Evolutionary conservation across 73 alveolate species (phyloP).

Genomic region (Paramecium sonneborni): DNA sequence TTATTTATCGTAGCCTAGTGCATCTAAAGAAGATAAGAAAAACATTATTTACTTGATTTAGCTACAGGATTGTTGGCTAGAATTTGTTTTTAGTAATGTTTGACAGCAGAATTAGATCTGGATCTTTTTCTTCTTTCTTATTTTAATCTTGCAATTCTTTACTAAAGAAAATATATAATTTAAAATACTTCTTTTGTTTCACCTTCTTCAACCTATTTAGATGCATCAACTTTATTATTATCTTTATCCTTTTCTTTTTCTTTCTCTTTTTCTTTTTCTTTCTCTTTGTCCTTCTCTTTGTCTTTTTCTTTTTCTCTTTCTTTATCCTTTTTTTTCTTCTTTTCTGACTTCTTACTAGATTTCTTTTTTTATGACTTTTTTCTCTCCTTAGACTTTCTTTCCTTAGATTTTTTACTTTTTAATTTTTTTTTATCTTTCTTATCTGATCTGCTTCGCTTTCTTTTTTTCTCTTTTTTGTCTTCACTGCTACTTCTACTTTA

Average conservation of each 20-base stretch:
- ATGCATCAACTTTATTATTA: neutral
- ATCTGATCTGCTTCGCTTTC: neutral
- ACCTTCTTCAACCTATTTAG: neutral
- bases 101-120: slow-evolving; percentile 57
- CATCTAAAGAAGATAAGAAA: neutral
- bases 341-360: slow-evolving; percentile 9
- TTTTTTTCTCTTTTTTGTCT: slow-evolving; percentile 28
- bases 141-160: slow-evolving; percentile 43
- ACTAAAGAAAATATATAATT: neutral
- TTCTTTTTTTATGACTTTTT: slow-evolving; percentile 21
- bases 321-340: neutral
- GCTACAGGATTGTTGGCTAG: slow-evolving; percentile 53
- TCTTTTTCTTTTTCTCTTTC: neutral
- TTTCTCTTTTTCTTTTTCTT: neutral
- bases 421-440: slow-evolving; percentile 21
- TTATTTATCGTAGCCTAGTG: slow-evolving; percentile 25
- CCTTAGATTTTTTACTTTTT: slow-evolving; percentile 54
- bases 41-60: slow-evolving; percentile 8
- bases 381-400: slow-evolving; percentile 50
- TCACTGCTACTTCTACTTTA: slow-evolving; percentile 7
- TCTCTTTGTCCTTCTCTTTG: neutral
- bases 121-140: slow-evolving; percentile 55
- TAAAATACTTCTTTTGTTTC: slow-evolving; percentile 38
- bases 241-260: neutral
- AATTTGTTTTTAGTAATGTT: slow-evolving; percentile 6